These are phyloP conservation scores for Albatrellus ellisii DNA, from an alignment of 768 basidiomycete genomes.

Conservation along the genomic window DNA sequence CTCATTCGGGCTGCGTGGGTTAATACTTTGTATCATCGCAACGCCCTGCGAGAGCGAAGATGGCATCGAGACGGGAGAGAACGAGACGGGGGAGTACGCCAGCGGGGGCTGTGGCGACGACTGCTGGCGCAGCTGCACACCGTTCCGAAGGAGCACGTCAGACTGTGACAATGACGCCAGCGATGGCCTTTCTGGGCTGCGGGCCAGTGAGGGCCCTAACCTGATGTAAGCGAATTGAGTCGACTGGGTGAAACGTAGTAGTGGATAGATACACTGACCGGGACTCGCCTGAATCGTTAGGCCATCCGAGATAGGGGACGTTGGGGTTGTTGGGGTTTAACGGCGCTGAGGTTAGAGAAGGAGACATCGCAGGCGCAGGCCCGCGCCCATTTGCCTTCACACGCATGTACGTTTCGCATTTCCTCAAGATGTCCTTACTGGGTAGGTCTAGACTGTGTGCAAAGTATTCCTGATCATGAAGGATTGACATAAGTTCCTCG, in stretches of 20 bases:
- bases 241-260: neutral
- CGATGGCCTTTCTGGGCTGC: constrained; percentile 3
- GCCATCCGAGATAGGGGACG: constrained; percentile 9
- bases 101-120: constrained; percentile 10
- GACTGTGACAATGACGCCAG: constrained; percentile 7
- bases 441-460: constrained; percentile 78
- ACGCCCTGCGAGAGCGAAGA: constrained; percentile 29
- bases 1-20: constrained; percentile 15
- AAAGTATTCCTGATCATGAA: constrained; percentile 91
- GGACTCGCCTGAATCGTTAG: constrained; percentile 9
- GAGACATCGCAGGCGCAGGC: constrained; percentile 22
- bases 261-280: constrained; percentile 4
- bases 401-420: constrained; percentile 83
- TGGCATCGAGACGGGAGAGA: constrained; percentile 20
- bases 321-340: constrained; percentile 24
- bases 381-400: constrained; percentile 50
- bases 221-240: neutral
- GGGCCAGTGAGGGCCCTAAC: constrained; percentile 1
- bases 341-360: constrained; percentile 23
- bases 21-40: constrained; percentile 31
- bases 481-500: constrained; percentile 71
- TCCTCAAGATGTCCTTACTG: constrained; percentile 91
- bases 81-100: constrained; percentile 3
- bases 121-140: constrained; percentile 11
- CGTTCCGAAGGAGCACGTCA: constrained; percentile 11